Base-by-base conservation (phyloP, 208 protist species). In the Trypanosoma cruzi region DNA sequence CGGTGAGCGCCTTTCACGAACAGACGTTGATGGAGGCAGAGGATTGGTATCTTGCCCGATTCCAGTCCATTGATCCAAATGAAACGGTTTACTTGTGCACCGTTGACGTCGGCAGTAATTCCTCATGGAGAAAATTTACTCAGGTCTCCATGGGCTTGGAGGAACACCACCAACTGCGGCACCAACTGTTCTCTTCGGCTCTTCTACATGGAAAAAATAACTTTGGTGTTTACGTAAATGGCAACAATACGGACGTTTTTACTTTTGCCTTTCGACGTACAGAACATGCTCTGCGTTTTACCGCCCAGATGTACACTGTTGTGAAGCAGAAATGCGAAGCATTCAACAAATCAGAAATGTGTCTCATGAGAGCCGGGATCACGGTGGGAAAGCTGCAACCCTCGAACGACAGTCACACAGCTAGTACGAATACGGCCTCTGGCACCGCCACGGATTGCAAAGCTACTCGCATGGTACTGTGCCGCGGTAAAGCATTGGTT, bases 251-350 rank as follows among this genome's bases (percentile, higher is more conserved):
- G 1, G 86, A 93, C 55, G 73, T 96, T 13, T 90, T 94, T 63
- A 90, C 81, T 18, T 96, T 93, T 78, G 86, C 87, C 8, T 96
- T 94, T 68, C 86, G 83, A 32, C 82, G 84, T 53, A 81, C 89
- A 37, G 86, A 92, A 64, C 75, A 93, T 69, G 91, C 73, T 29
- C 78, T 96, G 7, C 77, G 77, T 6, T 96, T 96, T 64, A 73
- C 87, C 4, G 77, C 88, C 4, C 76, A 92, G 20, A 80, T 92
- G 0, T 96, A 96, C 65, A 86, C 87, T 52, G 63, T 71, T 26
- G 79, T 93, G 28, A 92, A 88, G 63, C 77, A 87, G 29, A 34
- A 59, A 10, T 74, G 61, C 61, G 53, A 67, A 48, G n/a, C 22
- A 32, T 34, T 68, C 31, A 82, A 36, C 18, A 68, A 64, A 24